These are phyloP conservation scores for Paraglomus brasilianum DNA, from an alignment of 192 early-diverging fungal species.

Conservation along the genomic window DNA sequence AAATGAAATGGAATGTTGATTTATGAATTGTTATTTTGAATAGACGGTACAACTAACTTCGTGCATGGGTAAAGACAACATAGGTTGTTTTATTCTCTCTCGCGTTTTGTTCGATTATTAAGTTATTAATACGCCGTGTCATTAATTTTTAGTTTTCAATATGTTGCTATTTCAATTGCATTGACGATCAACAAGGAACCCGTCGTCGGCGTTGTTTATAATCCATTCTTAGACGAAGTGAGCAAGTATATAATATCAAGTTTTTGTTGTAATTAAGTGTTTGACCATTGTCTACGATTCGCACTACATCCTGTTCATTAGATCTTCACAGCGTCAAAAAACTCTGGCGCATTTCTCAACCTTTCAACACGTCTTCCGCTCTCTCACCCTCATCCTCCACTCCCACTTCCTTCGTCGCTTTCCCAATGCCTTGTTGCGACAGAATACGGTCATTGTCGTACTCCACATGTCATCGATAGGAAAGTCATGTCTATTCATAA, in stretches of 20 bases:
- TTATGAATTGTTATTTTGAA: neutral
- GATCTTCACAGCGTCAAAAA: constrained; percentile 56
- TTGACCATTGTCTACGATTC: neutral
- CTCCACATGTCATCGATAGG: constrained; percentile 53
- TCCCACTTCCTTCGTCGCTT: constrained; percentile 58
- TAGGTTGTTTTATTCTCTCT: neutral
- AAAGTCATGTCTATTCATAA: constrained; percentile 69
- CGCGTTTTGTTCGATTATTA: neutral
- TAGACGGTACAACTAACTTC: constrained; percentile 80
- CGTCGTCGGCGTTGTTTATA: constrained; percentile 87
- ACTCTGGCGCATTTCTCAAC: constrained; percentile 66
- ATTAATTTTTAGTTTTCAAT: constrained; percentile 61
- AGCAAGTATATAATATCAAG: constrained; percentile 37
- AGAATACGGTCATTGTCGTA: constrained; percentile 82
- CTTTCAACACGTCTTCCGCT: constrained; percentile 59
- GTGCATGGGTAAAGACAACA: constrained; percentile 50
- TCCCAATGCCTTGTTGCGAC: constrained; percentile 70
- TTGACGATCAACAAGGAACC: constrained; percentile 70
- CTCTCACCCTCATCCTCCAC: constrained; percentile 47
- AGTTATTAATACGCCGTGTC: neutral
- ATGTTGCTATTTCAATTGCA: constrained; percentile 83
- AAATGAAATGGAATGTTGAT: neutral
- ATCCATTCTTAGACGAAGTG: constrained; percentile 85
- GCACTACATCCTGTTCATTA: constrained; percentile 10
- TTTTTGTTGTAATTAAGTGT: neutral